Conservation (phyloP, 2,329 filamentous ascomycete species). For the Ophiognomonia clavigignenti-juglandacearum region DNA sequence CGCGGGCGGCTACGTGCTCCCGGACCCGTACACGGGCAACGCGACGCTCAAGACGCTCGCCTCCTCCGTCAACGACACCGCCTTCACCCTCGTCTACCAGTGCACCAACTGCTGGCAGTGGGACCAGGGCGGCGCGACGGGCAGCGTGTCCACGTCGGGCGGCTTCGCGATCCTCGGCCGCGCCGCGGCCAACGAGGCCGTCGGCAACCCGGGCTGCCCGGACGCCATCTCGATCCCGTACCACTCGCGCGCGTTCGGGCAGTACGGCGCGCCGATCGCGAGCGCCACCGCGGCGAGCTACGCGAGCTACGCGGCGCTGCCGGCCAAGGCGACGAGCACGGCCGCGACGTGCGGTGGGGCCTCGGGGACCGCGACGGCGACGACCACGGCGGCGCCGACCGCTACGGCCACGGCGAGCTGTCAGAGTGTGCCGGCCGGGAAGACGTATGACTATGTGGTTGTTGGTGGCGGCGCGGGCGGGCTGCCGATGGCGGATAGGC, state of each 20-base stretch:
- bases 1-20: constrained; percentile 47
- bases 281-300: constrained; percentile 27
- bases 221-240: constrained; percentile 26
- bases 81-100: constrained; percentile 54
- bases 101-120: constrained; percentile 49
- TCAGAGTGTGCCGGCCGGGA: constrained; percentile 2
- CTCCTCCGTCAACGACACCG: constrained; percentile 46
- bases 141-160: constrained; percentile 27
- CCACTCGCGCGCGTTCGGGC: constrained; percentile 25
- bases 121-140: constrained; percentile 38
- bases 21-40: constrained; percentile 52
- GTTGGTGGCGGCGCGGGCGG: constrained; percentile 57
- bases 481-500: constrained; percentile 53
- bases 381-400: constrained; percentile 25
- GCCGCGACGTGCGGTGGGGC: constrained; percentile 18
- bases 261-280: constrained; percentile 25
- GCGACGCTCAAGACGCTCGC: constrained; percentile 53
- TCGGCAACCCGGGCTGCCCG: constrained; percentile 29
- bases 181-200: constrained; percentile 40
- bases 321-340: constrained; percentile 24
- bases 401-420: constrained; percentile 9
- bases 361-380: neutral
- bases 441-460: constrained; percentile 56
- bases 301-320: constrained; percentile 25
- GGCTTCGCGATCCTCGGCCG: constrained; percentile 38